These are phyloP conservation scores for Zymoseptoria crescenta DNA, from an alignment of 2,329 filamentous ascomycete species.

Conservation along the genomic window DNA sequence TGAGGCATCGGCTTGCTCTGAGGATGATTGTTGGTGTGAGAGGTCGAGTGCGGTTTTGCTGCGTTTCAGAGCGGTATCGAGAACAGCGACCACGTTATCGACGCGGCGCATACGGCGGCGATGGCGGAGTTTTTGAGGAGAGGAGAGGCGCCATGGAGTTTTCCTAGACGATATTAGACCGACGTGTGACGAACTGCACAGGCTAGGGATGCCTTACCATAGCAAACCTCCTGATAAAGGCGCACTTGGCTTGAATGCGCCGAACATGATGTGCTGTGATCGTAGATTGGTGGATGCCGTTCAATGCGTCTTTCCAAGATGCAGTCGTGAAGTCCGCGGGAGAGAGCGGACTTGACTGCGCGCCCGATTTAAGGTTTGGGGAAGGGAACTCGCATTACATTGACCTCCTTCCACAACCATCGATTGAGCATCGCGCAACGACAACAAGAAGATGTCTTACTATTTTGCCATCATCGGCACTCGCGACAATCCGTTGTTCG, in stretches of 20 bases:
- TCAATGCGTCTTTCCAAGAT: background rate
- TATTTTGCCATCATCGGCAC: slow-evolving; percentile 97
- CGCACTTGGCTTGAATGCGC: slow-evolving; percentile 71
- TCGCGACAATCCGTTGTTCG: slow-evolving; percentile 91
- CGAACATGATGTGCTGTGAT: slow-evolving; percentile 57
- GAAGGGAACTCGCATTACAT: background rate
- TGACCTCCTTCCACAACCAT: background rate
- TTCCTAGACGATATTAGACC: slow-evolving; percentile 54
- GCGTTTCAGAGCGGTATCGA: slow-evolving; percentile 49
- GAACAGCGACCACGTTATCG: slow-evolving; percentile 75
- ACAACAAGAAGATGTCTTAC: slow-evolving; percentile 67
- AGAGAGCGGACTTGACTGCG: slow-evolving; percentile 12
- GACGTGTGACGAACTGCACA: background rate
- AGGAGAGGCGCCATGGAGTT: slow-evolving; percentile 90
- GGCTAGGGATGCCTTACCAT: slow-evolving; percentile 50
- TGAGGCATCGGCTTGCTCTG: slow-evolving; percentile 4
- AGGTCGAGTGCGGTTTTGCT: slow-evolving; percentile 4
- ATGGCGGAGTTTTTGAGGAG: slow-evolving; percentile 82
- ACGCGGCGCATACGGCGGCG: slow-evolving; percentile 75
- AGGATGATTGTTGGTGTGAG: slow-evolving; percentile 2
- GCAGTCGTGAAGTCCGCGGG: slow-evolving; percentile 10
- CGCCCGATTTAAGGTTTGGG: background rate
- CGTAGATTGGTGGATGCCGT: background rate
- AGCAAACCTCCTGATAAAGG: slow-evolving; percentile 72
- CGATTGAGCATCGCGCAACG: background rate